These are phyloP conservation scores for Sporothrix phasma DNA, from an alignment of 2,329 filamentous ascomycete species.

Conservation along the genomic window DNA sequence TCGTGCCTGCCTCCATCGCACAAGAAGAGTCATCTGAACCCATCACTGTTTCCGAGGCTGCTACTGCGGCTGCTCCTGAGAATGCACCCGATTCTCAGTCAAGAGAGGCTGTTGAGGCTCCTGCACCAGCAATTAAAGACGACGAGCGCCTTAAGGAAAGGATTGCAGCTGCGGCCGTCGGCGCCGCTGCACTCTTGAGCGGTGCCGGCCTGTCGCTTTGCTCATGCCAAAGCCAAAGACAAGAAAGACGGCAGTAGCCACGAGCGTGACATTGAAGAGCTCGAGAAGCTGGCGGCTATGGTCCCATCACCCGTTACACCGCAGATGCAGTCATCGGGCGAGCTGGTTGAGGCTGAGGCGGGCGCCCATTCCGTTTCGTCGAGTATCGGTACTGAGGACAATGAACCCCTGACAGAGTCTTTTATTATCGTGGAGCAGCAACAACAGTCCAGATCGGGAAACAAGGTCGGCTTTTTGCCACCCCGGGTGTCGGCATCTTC, in stretches of 20 bases:
- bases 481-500: conserved; percentile 6
- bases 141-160: conserved; percentile 4
- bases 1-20: background rate
- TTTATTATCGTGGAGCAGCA: conserved; percentile 10
- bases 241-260: background rate
- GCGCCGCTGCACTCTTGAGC: conserved; percentile 14
- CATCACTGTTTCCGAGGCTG: background rate
- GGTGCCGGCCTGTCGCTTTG: conserved; percentile 1
- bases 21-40: background rate
- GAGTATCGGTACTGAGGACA: conserved; percentile 7
- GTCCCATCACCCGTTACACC: conserved; percentile 7
- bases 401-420: conserved; percentile 4
- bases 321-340: conserved; percentile 9
- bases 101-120: too few species aligned
- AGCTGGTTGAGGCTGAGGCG: conserved; percentile 1
- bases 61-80: too few species aligned
- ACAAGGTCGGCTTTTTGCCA: conserved; percentile 9
- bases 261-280: conserved; percentile 9
- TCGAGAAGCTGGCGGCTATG: conserved; percentile 9
- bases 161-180: conserved; percentile 8
- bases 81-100: background rate
- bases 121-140: background rate
- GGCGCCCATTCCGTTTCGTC: conserved; percentile 15
- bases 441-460: background rate
- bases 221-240: background rate